These are phyloP conservation scores for Rhizopogon sp. DNA, from an alignment of 768 basidiomycete genomes.

Conservation along the genomic window DNA sequence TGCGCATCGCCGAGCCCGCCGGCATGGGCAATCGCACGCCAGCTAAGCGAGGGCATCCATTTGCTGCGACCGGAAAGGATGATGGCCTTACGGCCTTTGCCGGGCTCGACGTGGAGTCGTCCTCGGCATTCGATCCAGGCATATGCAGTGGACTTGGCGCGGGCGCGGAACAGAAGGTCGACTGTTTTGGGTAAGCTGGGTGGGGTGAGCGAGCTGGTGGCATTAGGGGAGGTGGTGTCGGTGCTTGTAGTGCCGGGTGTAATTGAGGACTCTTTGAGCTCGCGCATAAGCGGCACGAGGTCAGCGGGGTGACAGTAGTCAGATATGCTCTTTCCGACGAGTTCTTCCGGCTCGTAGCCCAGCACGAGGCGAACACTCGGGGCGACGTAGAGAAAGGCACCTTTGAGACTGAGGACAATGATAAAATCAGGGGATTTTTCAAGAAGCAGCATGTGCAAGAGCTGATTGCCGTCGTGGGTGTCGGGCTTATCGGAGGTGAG, in stretches of 20 bases:
- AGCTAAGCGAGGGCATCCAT: slow-evolving; percentile 56
- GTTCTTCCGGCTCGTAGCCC: slow-evolving; percentile 82
- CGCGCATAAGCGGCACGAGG: slow-evolving; percentile 84
- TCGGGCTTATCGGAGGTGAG: slow-evolving; percentile 11
- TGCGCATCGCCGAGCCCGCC: slow-evolving; percentile 39
- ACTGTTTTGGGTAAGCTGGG: slow-evolving; percentile 48
- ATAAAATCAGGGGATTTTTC: slow-evolving; percentile 73
- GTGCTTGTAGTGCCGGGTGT: slow-evolving; percentile 8
- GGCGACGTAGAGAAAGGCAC: slow-evolving; percentile 87
- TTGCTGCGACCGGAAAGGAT: slow-evolving; percentile 80
- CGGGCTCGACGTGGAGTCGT: slow-evolving; percentile 83
- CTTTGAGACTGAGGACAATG: slow-evolving; percentile 89
- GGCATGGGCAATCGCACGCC: slow-evolving; percentile 50
- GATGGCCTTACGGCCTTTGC: slow-evolving; percentile 92
- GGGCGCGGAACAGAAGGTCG: slow-evolving; percentile 82
- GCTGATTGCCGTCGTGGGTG: slow-evolving; percentile 35
- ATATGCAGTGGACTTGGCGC: slow-evolving; percentile 54
- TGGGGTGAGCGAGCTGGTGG: not conserved
- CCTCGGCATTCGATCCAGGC: slow-evolving; percentile 94
- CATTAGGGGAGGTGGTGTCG: not conserved
- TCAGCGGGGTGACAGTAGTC: slow-evolving; percentile 90
- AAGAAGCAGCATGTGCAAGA: slow-evolving; percentile 56
- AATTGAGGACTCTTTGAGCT: slow-evolving; percentile 71
- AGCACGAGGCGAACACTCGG: slow-evolving; percentile 74
- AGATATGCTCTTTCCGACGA: slow-evolving; percentile 71